Percentiles rank a stretch among this genome's conserved stretches.
These are phyloP conservation scores for Raffaelea arxii DNA, from an alignment of 2,329 filamentous ascomycete genomes.

Conservation along the genomic window DNA sequence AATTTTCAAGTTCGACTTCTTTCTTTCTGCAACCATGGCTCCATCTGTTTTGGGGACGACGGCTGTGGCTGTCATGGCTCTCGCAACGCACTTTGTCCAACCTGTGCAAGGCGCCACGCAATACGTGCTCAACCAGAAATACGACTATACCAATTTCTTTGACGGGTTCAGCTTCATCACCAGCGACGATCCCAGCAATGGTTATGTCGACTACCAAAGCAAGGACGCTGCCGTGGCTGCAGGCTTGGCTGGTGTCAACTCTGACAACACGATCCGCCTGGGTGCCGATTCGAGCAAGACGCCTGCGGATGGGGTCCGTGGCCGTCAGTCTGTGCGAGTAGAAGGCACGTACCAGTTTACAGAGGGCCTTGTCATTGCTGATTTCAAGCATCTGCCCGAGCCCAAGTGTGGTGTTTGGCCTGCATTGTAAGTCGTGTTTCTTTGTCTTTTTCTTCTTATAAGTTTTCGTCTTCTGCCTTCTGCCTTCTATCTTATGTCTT, in stretches of 20 bases:
- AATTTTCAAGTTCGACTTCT: neutral
- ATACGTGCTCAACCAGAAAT: slow-evolving; percentile 29
- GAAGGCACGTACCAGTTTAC: slow-evolving; percentile 53
- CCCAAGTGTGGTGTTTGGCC: slow-evolving; percentile 63
- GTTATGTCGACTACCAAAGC: slow-evolving; percentile 49
- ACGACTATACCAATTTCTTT: slow-evolving; percentile 35
- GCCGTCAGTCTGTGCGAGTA: slow-evolving; percentile 51
- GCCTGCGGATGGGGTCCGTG: slow-evolving; percentile 14
- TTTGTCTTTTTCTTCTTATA: neutral
- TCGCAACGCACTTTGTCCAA: neutral
- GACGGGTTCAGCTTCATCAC: slow-evolving; percentile 33
- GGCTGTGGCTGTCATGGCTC: slow-evolving; percentile 21
- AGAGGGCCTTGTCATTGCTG: slow-evolving; percentile 58
- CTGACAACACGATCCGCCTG: slow-evolving; percentile 22
- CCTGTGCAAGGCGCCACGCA: slow-evolving; percentile 15
- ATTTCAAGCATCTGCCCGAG: slow-evolving; percentile 59
- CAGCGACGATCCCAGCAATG: slow-evolving; percentile 55
- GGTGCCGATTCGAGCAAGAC: slow-evolving; percentile 2
- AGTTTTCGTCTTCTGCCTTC: too few relatives aligned
- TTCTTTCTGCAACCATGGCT: slow-evolving; percentile 18
- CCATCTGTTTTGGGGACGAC: slow-evolving; percentile 10
- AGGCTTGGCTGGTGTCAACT: slow-evolving; percentile 27
- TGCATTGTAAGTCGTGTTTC: slow-evolving; percentile 40
- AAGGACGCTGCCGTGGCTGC: slow-evolving; percentile 20
- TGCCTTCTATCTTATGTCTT: too few relatives aligned